Base-by-base conservation (phyloP, 305 asterid species). In the Fraxinus velutina region DNA sequence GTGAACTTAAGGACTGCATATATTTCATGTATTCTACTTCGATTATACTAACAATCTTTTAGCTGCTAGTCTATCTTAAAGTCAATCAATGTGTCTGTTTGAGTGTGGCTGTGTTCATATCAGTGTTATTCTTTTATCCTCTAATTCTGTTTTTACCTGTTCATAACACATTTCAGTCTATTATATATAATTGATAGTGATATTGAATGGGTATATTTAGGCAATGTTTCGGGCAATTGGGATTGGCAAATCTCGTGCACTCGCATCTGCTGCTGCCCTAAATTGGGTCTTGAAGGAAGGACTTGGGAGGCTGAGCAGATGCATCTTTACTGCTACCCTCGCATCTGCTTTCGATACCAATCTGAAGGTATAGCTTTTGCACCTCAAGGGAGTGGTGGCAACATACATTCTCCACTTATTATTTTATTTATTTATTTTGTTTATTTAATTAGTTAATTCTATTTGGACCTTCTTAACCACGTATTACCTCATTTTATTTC, bases 221-320 rank as follows among this genome's bases (percentile, higher is more conserved):
- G 97, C 98, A 80, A 96, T 96, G 99, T 94, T 96, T 83, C 90
- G 97, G 68, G 99, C 99, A 24, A 96, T 96, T 75, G 99, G 99
- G 82, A 91, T 94, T 75, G 98, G 99, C 73, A 89, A 89, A 87
- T 88, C 92, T 42, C 93, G 87, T 68, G 92, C 99, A 15, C 95
- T 96, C 76, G 95, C 97, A 22, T 92, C 97, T 62, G 99, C 97
- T 78, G 99, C 99, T 33, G 99, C 97, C 3, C 85, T 95, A 36
- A 95, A 94, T 88, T 95, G 99, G 99, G 97, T 92, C 78, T 85
- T 95, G 91, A 95, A 95, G 87, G 98, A 95, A 86, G 99, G 98
- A 57, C 97, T 95, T 73, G 99, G 99, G 80, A 86, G 98, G 70
- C 87, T 96, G 39, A 88, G 99, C 76, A 90, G 98, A 86, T 94